phyloP scores from a whole-genome alignment of 768 basidiomycete genomes.

The Cyclocybe aegerita region DNA sequence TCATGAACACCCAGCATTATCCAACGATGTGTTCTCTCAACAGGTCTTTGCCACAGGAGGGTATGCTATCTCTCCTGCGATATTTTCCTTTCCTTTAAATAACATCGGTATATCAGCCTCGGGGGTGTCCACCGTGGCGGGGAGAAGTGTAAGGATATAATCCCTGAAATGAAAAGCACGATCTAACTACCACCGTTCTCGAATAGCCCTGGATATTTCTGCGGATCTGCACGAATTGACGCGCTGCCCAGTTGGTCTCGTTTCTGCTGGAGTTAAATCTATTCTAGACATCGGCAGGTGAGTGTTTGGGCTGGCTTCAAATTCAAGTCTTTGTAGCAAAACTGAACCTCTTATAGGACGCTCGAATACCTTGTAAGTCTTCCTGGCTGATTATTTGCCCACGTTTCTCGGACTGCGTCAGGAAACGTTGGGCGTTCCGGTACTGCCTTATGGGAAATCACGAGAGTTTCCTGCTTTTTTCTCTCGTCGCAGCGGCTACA shows the following conservation, averaged over 20 bases:
- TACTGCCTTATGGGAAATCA: slow-evolving; percentile 72
- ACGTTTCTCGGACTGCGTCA: slow-evolving; percentile 24
- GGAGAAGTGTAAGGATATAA: slow-evolving; percentile 33
- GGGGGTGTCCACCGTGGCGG: slow-evolving; percentile 48
- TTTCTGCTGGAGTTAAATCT: slow-evolving; percentile 93
- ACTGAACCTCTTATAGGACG: slow-evolving; percentile 46
- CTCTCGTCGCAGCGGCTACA: slow-evolving; percentile 75
- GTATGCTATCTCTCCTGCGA: slow-evolving; percentile 39
- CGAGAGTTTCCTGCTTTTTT: slow-evolving; percentile 96
- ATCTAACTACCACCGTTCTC: neutral
- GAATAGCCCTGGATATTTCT: slow-evolving; percentile 87
- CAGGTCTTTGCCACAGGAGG: slow-evolving; percentile 93
- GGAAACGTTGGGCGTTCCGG: slow-evolving; percentile 96
- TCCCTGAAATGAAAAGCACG: neutral
- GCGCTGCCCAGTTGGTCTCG: slow-evolving; percentile 86
- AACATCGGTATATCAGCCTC: slow-evolving; percentile 20
- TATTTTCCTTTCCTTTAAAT: slow-evolving; percentile 1
- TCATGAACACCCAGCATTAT: neutral
- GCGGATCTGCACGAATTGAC: slow-evolving; percentile 90
- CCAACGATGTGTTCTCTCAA: neutral
- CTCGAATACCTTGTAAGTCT: slow-evolving; percentile 70
- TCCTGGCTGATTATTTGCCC: neutral
- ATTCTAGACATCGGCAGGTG: slow-evolving; percentile 90
- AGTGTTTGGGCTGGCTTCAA: neutral
- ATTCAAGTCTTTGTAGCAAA: neutral